A percentile compares a stretch with the other conserved stretches of the same genome.
phyloP scores from a whole-genome alignment of 345 rosid species.

The Sonneratia caseolaris region DNA sequence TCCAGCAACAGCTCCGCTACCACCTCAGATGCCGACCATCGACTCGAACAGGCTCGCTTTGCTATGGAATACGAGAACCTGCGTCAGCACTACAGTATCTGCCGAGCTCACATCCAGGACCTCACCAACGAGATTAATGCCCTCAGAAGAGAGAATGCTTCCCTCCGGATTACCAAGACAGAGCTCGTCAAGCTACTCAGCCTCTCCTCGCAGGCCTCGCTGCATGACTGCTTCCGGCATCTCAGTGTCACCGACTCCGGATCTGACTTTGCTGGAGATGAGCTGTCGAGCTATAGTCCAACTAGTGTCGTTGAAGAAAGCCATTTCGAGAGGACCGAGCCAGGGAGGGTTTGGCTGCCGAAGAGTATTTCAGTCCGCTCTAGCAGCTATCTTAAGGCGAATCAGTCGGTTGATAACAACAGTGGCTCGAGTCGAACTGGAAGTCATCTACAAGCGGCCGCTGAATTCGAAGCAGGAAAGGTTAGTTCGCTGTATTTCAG shows the following conservation, averaged over 20 bases:
- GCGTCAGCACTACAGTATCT: conserved; percentile 48
- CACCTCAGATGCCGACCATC: conserved; percentile 35
- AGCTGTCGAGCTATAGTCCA: conserved; percentile 24
- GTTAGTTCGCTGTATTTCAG: conserved; percentile 15
- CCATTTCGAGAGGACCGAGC: conserved; percentile 18
- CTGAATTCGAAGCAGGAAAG: conserved; percentile 27
- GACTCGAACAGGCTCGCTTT: conserved; percentile 60
- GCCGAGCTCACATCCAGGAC: conserved; percentile 42
- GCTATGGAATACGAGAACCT: conserved; percentile 60
- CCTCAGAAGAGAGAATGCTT: conserved; percentile 48
- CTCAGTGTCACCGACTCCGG: conserved; percentile 7
- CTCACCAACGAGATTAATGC: conserved; percentile 42
- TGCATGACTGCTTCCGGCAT: conserved; percentile 24
- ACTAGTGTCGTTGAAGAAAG: conserved; percentile 27
- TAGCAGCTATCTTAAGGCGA: conserved; percentile 32
- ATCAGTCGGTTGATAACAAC: conserved; percentile 19
- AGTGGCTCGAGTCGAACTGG: conserved; percentile 14
- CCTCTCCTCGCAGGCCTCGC: conserved; percentile 29
- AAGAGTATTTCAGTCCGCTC: conserved; percentile 72
- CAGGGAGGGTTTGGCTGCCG: conserved; percentile 43
- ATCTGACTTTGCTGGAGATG: conserved; percentile 14
- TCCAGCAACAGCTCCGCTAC: conserved; percentile 8
- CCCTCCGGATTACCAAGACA: conserved; percentile 44
- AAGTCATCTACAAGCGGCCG: conserved; percentile 23
- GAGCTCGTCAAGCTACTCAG: conserved; percentile 50